Percentiles rank a stretch among this genome's conserved stretches.
phyloP scores from a whole-genome alignment of 148 eudicot species.

The Persicaria maculosa region DNA sequence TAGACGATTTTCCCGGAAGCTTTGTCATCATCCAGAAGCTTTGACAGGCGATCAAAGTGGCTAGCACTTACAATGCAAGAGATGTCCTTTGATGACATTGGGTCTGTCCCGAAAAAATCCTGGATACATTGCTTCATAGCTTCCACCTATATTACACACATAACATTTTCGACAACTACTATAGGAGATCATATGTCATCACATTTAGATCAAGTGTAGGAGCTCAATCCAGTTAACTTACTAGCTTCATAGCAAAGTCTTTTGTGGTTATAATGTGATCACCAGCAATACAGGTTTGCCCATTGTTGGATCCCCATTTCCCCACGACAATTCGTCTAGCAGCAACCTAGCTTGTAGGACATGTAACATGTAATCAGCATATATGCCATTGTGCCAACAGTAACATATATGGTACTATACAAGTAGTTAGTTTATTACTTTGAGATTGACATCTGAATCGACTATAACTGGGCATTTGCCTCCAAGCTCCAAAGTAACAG shows the following conservation, averaged over 20 bases:
- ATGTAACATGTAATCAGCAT: not conserved
- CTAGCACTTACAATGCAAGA: constrained; percentile 41
- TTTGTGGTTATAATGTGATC: constrained; percentile 56
- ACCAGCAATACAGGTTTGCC: constrained; percentile 56
- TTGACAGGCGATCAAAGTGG: constrained; percentile 47
- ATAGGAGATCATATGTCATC: too few species aligned
- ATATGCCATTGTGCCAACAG: too few species aligned
- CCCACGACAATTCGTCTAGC: constrained; percentile 43
- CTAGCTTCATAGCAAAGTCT: constrained; percentile 50
- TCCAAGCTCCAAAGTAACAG: constrained; percentile 66
- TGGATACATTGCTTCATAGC: constrained; percentile 34
- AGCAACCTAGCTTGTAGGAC: constrained; percentile 30
- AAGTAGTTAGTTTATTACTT: constrained; percentile 19
- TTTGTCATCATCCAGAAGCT: constrained; percentile 46
- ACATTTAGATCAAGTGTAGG: not conserved
- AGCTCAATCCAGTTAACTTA: constrained; percentile 8
- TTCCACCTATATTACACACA: constrained; percentile 30
- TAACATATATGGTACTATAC: too few species aligned
- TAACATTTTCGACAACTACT: not conserved
- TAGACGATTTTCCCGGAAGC: constrained; percentile 41
- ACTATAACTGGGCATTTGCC: constrained; percentile 63
- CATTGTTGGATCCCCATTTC: constrained; percentile 61
- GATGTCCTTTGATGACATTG: constrained; percentile 38
- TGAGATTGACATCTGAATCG: constrained; percentile 34
- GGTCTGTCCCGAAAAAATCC: constrained; percentile 43